Base-by-base conservation (phyloP, 345 rosid genomes). In the Kernera saxatilis region DNA sequence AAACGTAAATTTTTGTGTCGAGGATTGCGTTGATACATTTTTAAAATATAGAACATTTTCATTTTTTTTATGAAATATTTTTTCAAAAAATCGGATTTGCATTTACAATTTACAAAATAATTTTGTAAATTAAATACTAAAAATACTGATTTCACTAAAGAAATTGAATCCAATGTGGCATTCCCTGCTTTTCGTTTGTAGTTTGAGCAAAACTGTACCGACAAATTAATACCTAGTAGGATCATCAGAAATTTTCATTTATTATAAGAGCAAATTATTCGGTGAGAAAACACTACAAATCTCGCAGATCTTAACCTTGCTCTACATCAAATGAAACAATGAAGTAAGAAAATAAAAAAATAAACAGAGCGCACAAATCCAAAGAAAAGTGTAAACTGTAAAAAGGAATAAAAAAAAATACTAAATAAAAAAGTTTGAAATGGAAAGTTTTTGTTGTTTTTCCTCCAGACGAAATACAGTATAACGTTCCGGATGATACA, bases 401-500 rank as follows among this genome's bases (percentile, higher is more conserved):
- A 45, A 14, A 69, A 3, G 12, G 0, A n/a, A n/a, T n/a, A 40
- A n/a, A 40, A 17, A 15, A 70, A 33, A 46, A 26, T 5, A 10
- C 53, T 63, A 30, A 69, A 69, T 1, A 56, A 44, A 69, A 69
- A 44, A 44, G 51, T 53, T 32, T 54, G 18, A 56, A 69, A 55
- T 0, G 26, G 17, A 26, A 55, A 13, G 39, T 19, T 51, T 27
- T 62, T 8, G 17, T 18, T 45, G 17, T 27, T 52, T n/a, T n/a
- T n/a, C n/a, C 29, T 30, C 73, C 64, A 22, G 73, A 69, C 73
- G 56, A 33, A 44, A 22, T 6, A 51, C 36, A 3, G n/a, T n/a
- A 55, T 55, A 66, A 56, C 46, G 73, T 69, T 69, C 55, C 10
- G 55, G 73, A 33, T 45, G 52, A 56, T 32, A 69, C 73, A 69